A percentile compares a stretch with the other conserved stretches of the same genome.
Conservation (phyloP, 1,139 yeast genomes). For the Debaryomyces robertsiae region DNA sequence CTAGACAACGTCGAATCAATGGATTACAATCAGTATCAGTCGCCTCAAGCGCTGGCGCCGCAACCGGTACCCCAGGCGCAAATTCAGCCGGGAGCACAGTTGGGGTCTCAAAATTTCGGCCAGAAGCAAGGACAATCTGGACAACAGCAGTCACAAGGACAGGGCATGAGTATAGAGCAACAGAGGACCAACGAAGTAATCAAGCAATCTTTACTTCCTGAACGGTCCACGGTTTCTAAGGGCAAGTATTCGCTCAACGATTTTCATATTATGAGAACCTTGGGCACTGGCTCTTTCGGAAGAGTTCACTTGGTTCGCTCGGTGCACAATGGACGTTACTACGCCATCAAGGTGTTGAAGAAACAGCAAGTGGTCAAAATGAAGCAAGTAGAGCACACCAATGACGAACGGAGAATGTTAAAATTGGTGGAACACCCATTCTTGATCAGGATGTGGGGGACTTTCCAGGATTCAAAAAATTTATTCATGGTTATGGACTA, state of each 20-base stretch:
- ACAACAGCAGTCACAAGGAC: neutral
- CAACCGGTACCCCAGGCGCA: conserved; percentile 10
- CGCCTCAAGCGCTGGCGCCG: conserved; percentile 13
- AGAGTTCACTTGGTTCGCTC: conserved; percentile 60
- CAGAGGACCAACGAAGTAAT: conserved; percentile 31
- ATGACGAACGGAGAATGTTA: conserved; percentile 60
- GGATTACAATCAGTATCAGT: conserved; percentile 11
- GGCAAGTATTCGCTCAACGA: conserved; percentile 60
- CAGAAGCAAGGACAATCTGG: conserved; percentile 10
- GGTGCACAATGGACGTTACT: conserved; percentile 60
- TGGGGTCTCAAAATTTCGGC: conserved; percentile 8
- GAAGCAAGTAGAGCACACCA: conserved; percentile 66
- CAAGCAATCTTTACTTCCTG: conserved; percentile 33
- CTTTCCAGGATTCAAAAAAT: conserved; percentile 58
- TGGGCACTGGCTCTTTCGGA: conserved; percentile 68
- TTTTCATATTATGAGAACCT: conserved; percentile 55
- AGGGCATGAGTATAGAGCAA: conserved; percentile 11
- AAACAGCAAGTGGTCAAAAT: conserved; percentile 61
- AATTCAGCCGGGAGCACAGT: conserved; percentile 5
- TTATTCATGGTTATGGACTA: conserved; percentile 66
- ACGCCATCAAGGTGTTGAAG: conserved; percentile 61
- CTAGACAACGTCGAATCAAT: conserved; percentile 13
- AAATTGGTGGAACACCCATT: conserved; percentile 61
- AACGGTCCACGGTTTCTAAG: conserved; percentile 44
- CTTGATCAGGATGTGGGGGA: conserved; percentile 66